Conservation (phyloP, 257 asterid genomes). For the Capsicum rhomboideum region DNA sequence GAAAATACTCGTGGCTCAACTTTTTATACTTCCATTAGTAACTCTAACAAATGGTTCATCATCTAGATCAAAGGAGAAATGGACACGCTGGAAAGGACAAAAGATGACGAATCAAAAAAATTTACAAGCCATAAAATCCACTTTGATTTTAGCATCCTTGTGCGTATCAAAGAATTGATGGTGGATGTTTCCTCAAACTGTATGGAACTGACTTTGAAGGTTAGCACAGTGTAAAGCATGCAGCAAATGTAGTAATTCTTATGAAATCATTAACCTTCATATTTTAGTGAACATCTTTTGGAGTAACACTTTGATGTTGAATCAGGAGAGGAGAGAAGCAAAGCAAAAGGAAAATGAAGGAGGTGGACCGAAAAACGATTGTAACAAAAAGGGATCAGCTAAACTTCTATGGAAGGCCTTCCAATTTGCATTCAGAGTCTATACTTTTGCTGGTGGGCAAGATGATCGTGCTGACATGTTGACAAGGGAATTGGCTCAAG, state of each 20-base stretch:
- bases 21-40: neutral
- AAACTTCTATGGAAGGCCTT: conserved; percentile 80
- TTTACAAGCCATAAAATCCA: conserved; percentile 62
- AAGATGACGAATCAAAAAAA: conserved; percentile 75
- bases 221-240: conserved; percentile 12
- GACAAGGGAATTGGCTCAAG: conserved; percentile 67
- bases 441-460: conserved; percentile 85
- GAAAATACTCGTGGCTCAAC: neutral
- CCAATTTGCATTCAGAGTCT: conserved; percentile 76
- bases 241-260: neutral
- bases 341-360: conserved; percentile 19
- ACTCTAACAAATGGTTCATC: conserved; percentile 5
- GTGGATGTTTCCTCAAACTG: conserved; percentile 83
- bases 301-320: neutral
- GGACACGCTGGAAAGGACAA: conserved; percentile 64
- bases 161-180: conserved; percentile 66
- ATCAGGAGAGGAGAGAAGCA: conserved; percentile 54
- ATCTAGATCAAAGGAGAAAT: conserved; percentile 72
- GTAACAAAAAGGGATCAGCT: conserved; percentile 36
- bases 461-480: conserved; percentile 83
- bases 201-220: conserved; percentile 88
- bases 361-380: conserved; percentile 16
- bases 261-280: neutral
- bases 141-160: conserved; percentile 67
- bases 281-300: neutral